Evolutionary conservation across 2,329 filamentous ascomycete species (phyloP).

Genomic region (Beauveria varroae): DNA sequence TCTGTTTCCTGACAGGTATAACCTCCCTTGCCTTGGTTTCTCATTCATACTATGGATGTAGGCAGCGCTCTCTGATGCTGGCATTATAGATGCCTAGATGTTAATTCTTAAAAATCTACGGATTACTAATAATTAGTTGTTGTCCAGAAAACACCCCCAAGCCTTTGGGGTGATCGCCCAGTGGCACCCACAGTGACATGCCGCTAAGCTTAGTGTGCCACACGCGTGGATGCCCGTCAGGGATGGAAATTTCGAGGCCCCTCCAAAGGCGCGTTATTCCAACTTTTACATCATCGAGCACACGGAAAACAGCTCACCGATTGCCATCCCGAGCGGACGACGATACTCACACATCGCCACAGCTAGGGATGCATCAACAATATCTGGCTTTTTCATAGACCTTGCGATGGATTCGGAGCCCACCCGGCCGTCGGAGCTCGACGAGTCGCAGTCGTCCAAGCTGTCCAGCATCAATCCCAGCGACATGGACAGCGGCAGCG

Average conservation of each 20-base stretch:
- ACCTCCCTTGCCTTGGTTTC: no score
- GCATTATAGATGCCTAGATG: no score
- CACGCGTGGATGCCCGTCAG: not conserved
- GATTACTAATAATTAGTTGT: no score
- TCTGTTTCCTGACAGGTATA: no score
- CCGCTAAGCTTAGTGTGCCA: not conserved
- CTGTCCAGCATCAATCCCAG: slow-evolving; percentile 17
- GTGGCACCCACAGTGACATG: slow-evolving; percentile 1
- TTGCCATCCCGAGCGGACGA: not conserved
- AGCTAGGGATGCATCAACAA: slow-evolving; percentile 2
- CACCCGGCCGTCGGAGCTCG: slow-evolving; percentile 22
- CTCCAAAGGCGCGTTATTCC: slow-evolving; percentile 7
- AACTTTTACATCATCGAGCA: slow-evolving; percentile 6
- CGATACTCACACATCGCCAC: not conserved
- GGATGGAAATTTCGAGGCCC: slow-evolving; percentile 9
- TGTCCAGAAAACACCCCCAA: no score
- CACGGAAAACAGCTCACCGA: not conserved
- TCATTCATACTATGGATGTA: no score
- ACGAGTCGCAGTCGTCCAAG: slow-evolving; percentile 25
- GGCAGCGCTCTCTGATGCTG: no score
- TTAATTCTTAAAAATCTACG: no score
- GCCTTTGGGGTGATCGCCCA: not conserved
- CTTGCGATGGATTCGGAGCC: slow-evolving; percentile 23
- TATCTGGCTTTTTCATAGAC: not conserved
- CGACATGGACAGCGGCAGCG: slow-evolving; percentile 18